Evolutionary conservation across 1,284 basidiomycete genomes (phyloP).

Genomic region (Ceratobasidium sp.): DNA sequence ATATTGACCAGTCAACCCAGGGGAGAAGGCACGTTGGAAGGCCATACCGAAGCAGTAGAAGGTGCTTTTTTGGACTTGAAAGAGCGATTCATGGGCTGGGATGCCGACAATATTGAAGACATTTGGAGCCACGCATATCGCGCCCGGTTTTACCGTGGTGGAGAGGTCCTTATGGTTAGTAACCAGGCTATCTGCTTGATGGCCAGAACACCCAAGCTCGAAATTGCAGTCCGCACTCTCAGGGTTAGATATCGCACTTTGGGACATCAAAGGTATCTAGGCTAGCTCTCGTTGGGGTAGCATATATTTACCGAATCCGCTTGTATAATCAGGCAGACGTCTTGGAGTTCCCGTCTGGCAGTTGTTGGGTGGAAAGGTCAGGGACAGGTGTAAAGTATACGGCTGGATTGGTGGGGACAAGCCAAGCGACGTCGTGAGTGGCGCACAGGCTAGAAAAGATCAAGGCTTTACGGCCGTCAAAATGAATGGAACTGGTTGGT

Average conservation of each 20-base stretch:
- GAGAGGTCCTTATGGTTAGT: slow-evolving; percentile 71
- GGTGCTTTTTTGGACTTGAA: slow-evolving; percentile 69
- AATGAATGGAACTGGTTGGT: slow-evolving; percentile 72
- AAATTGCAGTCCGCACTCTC: slow-evolving; percentile 57
- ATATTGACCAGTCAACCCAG: neutral
- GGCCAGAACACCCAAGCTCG: neutral
- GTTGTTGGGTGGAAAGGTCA: slow-evolving; percentile 74
- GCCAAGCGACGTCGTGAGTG: slow-evolving; percentile 65
- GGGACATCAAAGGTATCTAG: slow-evolving; percentile 73
- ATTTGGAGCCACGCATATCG: slow-evolving; percentile 71
- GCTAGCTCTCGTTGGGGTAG: neutral
- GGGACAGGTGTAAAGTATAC: slow-evolving; percentile 64
- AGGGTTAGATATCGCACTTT: slow-evolving; percentile 61
- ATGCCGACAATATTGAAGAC: slow-evolving; percentile 74
- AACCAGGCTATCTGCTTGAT: slow-evolving; percentile 44
- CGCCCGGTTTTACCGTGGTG: slow-evolving; percentile 74
- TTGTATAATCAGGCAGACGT: slow-evolving; percentile 55
- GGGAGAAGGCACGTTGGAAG: slow-evolving; percentile 70
- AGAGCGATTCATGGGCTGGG: slow-evolving; percentile 68
- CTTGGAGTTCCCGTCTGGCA: slow-evolving; percentile 78
- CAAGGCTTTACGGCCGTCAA: slow-evolving; percentile 80
- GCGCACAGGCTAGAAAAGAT: slow-evolving; percentile 65
- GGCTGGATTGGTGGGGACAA: slow-evolving; percentile 78
- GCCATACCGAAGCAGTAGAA: slow-evolving; percentile 78
- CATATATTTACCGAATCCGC: neutral